phyloP scores from a whole-genome alignment of 129 eudicot genomes.

The Erigeron canadensis region DNA sequence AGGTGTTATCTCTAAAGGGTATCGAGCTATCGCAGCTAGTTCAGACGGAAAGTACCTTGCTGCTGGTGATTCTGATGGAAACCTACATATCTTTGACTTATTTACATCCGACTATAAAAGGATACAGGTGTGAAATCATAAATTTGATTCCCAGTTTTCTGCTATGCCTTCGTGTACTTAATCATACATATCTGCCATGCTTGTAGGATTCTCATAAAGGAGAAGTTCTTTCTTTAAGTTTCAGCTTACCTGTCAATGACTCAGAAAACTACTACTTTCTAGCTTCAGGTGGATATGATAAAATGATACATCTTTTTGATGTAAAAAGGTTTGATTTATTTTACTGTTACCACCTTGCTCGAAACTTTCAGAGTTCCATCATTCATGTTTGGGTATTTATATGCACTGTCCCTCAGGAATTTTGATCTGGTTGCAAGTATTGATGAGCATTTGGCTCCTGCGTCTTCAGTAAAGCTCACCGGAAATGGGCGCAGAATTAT shows the following conservation, averaged over 20 bases:
- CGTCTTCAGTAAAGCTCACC: conserved; percentile 45
- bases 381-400: conserved; percentile 6
- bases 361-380: conserved; percentile 9
- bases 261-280: conserved; percentile 42
- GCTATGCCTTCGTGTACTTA: conserved; percentile 11
- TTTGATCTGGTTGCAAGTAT: conserved; percentile 55
- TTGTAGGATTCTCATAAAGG: conserved; percentile 62
- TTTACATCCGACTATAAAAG: conserved; percentile 55
- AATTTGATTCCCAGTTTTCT: background rate
- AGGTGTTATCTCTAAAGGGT: conserved; percentile 48
- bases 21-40: conserved; percentile 71
- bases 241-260: conserved; percentile 41
- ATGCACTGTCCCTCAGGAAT: conserved; percentile 45
- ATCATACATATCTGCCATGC: conserved; percentile 20
- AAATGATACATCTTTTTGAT: conserved; percentile 61
- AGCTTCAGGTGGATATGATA: conserved; percentile 69
- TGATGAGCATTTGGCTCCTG: conserved; percentile 59
- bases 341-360: conserved; percentile 15
- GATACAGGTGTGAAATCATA: conserved; percentile 44
- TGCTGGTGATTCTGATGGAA: conserved; percentile 80
- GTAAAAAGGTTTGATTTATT: conserved; percentile 51
- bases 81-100: conserved; percentile 67
- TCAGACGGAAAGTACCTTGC: conserved; percentile 76
- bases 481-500: conserved; percentile 49
- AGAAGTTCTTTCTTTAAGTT: conserved; percentile 60